A percentile compares a stretch with the other conserved stretches of the same genome.
These are phyloP conservation scores for Lignosus rhinocerotis DNA, from an alignment of 1,284 basidiomycete genomes.

Conservation along the genomic window DNA sequence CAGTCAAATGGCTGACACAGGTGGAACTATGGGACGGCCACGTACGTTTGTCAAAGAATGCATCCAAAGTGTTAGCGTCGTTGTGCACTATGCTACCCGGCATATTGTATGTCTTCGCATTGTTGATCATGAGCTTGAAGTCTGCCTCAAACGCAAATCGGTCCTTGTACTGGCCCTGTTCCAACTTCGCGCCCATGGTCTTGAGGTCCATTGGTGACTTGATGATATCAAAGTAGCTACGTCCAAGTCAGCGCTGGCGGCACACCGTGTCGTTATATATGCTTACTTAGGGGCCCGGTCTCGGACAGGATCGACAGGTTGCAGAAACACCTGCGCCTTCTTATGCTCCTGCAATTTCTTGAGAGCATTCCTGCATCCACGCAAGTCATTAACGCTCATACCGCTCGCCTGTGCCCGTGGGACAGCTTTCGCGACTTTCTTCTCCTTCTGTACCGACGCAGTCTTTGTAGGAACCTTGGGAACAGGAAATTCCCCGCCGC, in stretches of 20 bases:
- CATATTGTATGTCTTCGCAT: conserved; percentile 88
- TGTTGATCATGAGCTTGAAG: conserved; percentile 85
- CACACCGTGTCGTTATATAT: neutral
- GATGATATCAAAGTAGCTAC: conserved; percentile 88
- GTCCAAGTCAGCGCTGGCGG: conserved; percentile 4
- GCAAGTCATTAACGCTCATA: conserved; percentile 80
- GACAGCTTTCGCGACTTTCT: conserved; percentile 44
- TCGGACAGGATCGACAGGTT: conserved; percentile 89
- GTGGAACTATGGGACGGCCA: conserved; percentile 2
- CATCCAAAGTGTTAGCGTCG: conserved; percentile 77
- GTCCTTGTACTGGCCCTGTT: conserved; percentile 85
- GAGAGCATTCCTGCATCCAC: conserved; percentile 78
- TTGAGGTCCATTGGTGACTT: conserved; percentile 94
- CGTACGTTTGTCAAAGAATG: conserved; percentile 84
- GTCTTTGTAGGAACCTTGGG: conserved; percentile 37
- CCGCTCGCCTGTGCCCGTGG: conserved; percentile 80
- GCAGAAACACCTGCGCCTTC: conserved; percentile 72
- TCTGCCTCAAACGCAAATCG: conserved; percentile 86
- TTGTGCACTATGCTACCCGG: conserved; percentile 74
- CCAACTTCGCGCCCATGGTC: conserved; percentile 87
- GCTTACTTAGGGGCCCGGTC: conserved; percentile 83
- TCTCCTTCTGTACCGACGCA: conserved; percentile 22
- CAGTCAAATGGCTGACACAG: conserved; percentile 6
- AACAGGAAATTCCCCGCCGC: conserved; percentile 19
- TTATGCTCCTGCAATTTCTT: conserved; percentile 81